Base-by-base conservation (phyloP, 2,329 filamentous ascomycete species). In the Aspergillus pseudoviridinutans region DNA sequence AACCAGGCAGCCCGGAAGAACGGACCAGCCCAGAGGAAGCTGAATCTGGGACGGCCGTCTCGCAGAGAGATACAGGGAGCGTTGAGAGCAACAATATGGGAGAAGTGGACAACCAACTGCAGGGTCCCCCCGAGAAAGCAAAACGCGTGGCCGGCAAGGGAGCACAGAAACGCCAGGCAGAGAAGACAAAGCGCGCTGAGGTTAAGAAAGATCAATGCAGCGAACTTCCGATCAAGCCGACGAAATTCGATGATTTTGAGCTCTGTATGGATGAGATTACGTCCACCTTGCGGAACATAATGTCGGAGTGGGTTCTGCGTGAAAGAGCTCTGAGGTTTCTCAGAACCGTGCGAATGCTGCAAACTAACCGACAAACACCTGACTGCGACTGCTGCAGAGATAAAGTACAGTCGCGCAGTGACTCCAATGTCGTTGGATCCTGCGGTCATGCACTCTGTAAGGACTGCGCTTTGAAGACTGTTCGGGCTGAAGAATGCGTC, bases 391-490 rank as follows among this genome's bases (percentile, higher is more conserved):
- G 55, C 20, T 80, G 78, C 59, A 59, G 67, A 2, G 55, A 57
- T 3, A 58, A 55, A n/a, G 58, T 59, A 7, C 51, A 70, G 4
- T 64, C 61, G n/a, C 64, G 72, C 44, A 64, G 66, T 5, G 59
- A 71, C 4, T 60, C 78, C 10, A 71, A 67, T 17, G 65, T 84
- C 4, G 73, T 83, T 9, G 74, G 75, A 0, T 71, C 71, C 5
- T 85, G 83, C 59, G 83, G 83, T 0, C 83, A 86, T 63, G 59
- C 74, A 1, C 63, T 81, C n/a, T 85, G 82, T 64, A 61, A 68
- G 22, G 47, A 54, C 1, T 83, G 81, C 54, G 64, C 74, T 20
- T 56, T 56, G 4, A 17, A 54, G 17, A 63, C 64, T 4, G 50
- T 60, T 14, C 42, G 50, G 20, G 59, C 59, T 24, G 71, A 75